Evolutionary conservation across 2,329 filamentous ascomycete species (phyloP).

Genomic region (Arthrinium puccinioides): DNA sequence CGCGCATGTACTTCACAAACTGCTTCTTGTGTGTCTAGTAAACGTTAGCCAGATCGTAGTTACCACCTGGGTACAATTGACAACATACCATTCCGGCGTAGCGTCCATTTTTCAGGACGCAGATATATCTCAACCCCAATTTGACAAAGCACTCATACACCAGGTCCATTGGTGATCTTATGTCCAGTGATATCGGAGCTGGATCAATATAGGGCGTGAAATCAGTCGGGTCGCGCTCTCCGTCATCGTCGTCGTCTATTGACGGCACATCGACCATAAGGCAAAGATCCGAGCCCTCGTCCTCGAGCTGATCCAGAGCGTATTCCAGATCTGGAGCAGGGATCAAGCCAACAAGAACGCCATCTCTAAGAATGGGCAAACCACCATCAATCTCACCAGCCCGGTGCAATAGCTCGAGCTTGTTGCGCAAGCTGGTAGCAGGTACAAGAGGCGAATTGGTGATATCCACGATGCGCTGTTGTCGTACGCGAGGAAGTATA

Average conservation of each 20-base stretch:
- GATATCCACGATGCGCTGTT: constrained; percentile 81
- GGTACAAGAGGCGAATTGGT: constrained; percentile 73
- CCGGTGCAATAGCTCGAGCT: constrained; percentile 74
- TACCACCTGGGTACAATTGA: background rate
- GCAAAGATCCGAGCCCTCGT: constrained; percentile 68
- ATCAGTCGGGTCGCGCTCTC: constrained; percentile 60
- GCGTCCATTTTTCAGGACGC: constrained; percentile 74
- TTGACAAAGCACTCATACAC: constrained; percentile 97
- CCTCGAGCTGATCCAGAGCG: constrained; percentile 74
- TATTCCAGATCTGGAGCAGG: constrained; percentile 91
- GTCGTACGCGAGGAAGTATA: constrained; percentile 69
- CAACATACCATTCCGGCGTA: constrained; percentile 80
- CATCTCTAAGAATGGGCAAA: constrained; percentile 74
- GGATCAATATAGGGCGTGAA: constrained; percentile 91
- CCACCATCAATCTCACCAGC: constrained; percentile 89
- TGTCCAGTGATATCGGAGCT: constrained; percentile 80
- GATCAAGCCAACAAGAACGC: constrained; percentile 79
- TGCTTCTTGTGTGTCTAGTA: constrained; percentile 85
- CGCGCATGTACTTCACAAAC: constrained; percentile 90
- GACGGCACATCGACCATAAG: constrained; percentile 67
- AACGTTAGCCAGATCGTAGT: constrained; percentile 6
- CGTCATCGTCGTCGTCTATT: constrained; percentile 54
- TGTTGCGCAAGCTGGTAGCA: constrained; percentile 67
- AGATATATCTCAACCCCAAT: constrained; percentile 85
- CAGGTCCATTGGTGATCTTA: constrained; percentile 84